These are phyloP conservation scores for Verbena officinalis DNA, from an alignment of 257 asterid species.

Conservation along the genomic window DNA sequence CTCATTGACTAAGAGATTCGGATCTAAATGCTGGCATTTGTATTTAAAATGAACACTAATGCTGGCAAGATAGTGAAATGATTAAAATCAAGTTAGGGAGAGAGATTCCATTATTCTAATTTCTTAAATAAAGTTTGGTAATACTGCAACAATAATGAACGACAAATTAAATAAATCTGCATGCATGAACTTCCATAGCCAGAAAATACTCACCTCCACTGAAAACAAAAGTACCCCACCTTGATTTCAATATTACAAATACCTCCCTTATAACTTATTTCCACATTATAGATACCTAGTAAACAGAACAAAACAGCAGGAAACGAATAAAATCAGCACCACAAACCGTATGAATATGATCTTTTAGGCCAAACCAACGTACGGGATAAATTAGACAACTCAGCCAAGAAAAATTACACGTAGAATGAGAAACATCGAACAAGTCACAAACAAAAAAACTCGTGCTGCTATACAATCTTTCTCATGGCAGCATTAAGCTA, in stretches of 20 bases:
- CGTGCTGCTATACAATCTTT: slow-evolving; percentile 38
- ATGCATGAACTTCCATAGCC: neutral
- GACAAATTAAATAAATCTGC: neutral
- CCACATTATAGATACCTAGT: neutral
- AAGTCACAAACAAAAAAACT: slow-evolving; percentile 30
- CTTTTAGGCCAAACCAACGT: slow-evolving; percentile 5
- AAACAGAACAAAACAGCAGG: neutral
- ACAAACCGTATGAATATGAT: neutral
- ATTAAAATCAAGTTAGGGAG: neutral
- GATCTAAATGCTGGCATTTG: neutral
- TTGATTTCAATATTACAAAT: too few species aligned
- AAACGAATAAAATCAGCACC: neutral
- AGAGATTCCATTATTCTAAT: neutral
- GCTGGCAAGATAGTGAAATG: neutral
- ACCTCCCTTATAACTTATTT: too few species aligned
- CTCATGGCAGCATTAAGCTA: slow-evolving; percentile 15
- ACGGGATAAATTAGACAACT: slow-evolving; percentile 2
- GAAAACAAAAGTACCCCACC: too few species aligned
- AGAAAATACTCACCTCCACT: too few species aligned
- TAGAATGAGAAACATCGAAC: slow-evolving; percentile 3
- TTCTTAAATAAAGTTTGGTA: neutral
- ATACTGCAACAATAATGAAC: neutral
- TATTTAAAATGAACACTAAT: slow-evolving; percentile 9
- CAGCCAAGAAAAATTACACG: slow-evolving; percentile 18
- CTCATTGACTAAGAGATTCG: neutral